Conservation (phyloP, 495 filamentous ascomycete species). For the Neurospora sp. region DNA sequence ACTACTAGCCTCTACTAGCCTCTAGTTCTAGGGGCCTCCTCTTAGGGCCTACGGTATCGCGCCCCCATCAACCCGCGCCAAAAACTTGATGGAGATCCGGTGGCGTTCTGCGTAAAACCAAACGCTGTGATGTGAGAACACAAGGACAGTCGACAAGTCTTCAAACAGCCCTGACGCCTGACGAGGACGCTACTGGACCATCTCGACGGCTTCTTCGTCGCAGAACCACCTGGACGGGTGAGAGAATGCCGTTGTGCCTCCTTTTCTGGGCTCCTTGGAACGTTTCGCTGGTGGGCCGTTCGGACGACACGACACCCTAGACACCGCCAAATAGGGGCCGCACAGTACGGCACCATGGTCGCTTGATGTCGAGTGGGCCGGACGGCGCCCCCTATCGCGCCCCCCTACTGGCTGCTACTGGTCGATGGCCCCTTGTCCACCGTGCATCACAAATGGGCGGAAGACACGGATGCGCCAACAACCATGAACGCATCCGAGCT, state of each 20-base stretch:
- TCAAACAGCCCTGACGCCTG: neutral
- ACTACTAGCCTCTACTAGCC: neutral
- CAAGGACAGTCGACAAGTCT: neutral
- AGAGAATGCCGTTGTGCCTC: neutral
- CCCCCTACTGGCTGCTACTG: neutral
- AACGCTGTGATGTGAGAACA: neutral
- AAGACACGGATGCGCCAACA: slow-evolving; percentile 3
- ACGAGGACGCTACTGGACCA: neutral
- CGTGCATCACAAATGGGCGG: slow-evolving; percentile 7
- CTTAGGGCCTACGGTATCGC: neutral
- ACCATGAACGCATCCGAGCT: slow-evolving; percentile 5
- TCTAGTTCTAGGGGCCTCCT: neutral
- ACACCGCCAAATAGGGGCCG: neutral
- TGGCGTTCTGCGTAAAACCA: neutral
- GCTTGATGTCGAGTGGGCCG: neutral
- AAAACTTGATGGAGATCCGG: neutral
- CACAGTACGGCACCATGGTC: neutral
- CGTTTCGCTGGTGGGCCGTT: neutral
- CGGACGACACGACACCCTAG: neutral
- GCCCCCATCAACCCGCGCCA: neutral
- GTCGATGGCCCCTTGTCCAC: neutral
- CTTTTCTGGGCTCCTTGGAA: neutral
- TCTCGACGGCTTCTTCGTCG: neutral
- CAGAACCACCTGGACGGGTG: neutral
- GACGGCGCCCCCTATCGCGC: neutral